phyloP scores from a whole-genome alignment of 176 grass and related monocot genomes.

The Alopecurus myosuroides region DNA sequence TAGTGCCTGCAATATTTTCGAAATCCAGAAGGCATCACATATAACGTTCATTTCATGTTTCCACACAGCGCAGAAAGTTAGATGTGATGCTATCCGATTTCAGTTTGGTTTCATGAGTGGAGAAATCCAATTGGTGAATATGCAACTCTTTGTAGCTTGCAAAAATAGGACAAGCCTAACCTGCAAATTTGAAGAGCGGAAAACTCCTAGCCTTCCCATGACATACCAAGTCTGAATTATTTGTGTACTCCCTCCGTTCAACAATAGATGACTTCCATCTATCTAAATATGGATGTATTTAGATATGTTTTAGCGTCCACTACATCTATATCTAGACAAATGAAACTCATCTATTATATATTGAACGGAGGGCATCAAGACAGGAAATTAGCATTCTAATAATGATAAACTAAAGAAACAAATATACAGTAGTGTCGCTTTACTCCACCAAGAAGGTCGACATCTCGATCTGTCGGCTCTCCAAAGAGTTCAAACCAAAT shows the following conservation, averaged over 20 bases:
- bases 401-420: conserved; percentile 16
- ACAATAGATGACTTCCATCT: too few species aligned
- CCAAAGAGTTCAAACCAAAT: conserved; percentile 95
- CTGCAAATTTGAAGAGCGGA: conserved; percentile 95
- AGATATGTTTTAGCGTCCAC: too few species aligned
- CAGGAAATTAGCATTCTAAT: background rate
- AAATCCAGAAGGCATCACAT: background rate
- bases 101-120: background rate
- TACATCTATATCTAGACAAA: too few species aligned
- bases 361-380: background rate
- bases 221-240: conserved; percentile 96
- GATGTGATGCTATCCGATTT: background rate
- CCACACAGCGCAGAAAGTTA: background rate
- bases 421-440: conserved; percentile 26
- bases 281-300: too few species aligned
- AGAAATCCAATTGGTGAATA: background rate
- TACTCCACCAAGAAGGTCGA: conserved; percentile 93
- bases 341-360: too few species aligned
- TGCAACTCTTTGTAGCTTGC: background rate
- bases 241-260: too few species aligned
- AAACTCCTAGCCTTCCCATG: conserved; percentile 88
- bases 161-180: conserved; percentile 30
- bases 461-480: conserved; percentile 75
- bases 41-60: background rate
- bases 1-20: background rate